Evolutionary conservation across 1,139 yeast genomes (phyloP).

Genomic region (Sugiyamaella castrensis): DNA sequence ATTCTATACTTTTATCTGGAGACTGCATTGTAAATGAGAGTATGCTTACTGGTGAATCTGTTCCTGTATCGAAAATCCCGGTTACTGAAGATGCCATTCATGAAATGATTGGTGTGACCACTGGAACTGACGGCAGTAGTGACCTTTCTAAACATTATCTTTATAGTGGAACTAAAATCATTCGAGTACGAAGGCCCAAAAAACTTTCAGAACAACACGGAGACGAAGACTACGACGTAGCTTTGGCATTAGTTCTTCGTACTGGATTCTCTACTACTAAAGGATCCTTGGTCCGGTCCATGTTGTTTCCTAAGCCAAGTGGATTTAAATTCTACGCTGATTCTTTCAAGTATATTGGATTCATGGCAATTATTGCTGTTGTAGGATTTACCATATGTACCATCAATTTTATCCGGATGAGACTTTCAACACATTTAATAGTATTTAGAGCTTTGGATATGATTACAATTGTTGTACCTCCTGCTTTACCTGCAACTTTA

Average conservation of each 20-base stretch:
- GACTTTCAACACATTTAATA: conserved; percentile 65
- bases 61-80: conserved; percentile 80
- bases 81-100: conserved; percentile 62
- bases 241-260: conserved; percentile 80
- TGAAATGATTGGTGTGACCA: conserved; percentile 37
- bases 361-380: conserved; percentile 82
- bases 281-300: conserved; percentile 91
- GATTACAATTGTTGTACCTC: conserved; percentile 96
- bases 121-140: conserved; percentile 38
- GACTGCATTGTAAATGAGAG: conserved; percentile 94
- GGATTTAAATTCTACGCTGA: conserved; percentile 93
- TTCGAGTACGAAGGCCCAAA: conserved; percentile 67
- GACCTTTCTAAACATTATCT: conserved; percentile 68
- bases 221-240: conserved; percentile 50
- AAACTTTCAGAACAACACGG: conserved; percentile 43
- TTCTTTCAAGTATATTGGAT: conserved; percentile 92
- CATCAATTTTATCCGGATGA: conserved; percentile 72
- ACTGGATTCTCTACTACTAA: conserved; percentile 95
- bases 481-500: conserved; percentile 95
- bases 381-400: conserved; percentile 84
- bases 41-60: conserved; percentile 97
- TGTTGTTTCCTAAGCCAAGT: conserved; percentile 93
- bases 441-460: conserved; percentile 87
- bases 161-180: conserved; percentile 83
- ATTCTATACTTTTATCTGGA: conserved; percentile 80